Evolutionary conservation across 2,329 filamentous ascomycete genomes (phyloP).

Genomic region (Ophiostoma perfectum): DNA sequence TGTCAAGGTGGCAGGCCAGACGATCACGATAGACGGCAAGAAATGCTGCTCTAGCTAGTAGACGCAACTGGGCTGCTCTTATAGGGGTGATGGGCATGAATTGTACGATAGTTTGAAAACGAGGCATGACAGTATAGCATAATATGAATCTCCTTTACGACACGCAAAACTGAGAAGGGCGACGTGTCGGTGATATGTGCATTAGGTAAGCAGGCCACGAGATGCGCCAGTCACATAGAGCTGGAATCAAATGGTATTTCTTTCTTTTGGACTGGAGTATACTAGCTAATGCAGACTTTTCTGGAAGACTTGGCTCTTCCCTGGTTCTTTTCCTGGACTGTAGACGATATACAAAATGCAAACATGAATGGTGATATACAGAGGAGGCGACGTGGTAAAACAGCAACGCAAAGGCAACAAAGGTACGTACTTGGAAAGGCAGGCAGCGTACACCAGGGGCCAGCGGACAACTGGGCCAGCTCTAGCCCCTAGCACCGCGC

Average conservation of each 20-base stretch:
- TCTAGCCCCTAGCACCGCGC: background rate
- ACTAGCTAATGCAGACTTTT: background rate
- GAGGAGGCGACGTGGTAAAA: background rate
- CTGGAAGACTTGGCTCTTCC: background rate
- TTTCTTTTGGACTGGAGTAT: background rate
- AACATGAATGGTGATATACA: background rate
- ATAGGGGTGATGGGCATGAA: background rate
- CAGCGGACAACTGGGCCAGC: background rate
- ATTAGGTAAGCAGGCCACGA: background rate
- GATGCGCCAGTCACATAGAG: background rate
- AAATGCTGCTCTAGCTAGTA: constrained; percentile 31
- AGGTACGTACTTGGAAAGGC: constrained; percentile 13
- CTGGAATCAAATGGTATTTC: background rate
- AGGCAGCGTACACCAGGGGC: background rate
- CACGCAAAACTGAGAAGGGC: background rate
- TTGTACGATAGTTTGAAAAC: constrained; percentile 11
- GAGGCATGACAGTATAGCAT: constrained; percentile 6
- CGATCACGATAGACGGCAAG: constrained; percentile 33
- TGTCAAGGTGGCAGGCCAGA: constrained; percentile 56
- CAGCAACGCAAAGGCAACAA: background rate
- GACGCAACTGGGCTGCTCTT: too few species aligned
- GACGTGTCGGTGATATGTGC: background rate
- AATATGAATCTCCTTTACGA: background rate
- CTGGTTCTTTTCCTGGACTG: background rate
- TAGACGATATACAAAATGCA: background rate